These are phyloP conservation scores for Epichloe amarillans DNA, from an alignment of 2,329 filamentous ascomycete genomes.

Conservation along the genomic window DNA sequence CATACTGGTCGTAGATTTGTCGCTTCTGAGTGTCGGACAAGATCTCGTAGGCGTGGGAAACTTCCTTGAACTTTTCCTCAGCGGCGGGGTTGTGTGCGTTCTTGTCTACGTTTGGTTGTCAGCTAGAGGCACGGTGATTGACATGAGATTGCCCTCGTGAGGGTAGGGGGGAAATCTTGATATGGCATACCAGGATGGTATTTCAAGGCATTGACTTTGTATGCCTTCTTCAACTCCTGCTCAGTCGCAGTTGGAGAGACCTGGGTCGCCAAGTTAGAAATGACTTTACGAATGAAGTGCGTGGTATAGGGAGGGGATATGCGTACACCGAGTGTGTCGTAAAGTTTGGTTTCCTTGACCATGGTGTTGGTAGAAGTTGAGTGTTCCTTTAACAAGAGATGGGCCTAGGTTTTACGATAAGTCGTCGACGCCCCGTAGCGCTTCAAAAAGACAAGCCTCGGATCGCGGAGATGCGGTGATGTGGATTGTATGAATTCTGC, in stretches of 20 bases:
- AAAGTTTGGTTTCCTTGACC: conserved; percentile 69
- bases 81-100: conserved; percentile 87
- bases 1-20: conserved; percentile 89
- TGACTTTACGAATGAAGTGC: not conserved
- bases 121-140: not conserved
- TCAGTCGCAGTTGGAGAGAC: conserved; percentile 70
- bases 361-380: conserved; percentile 33
- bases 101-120: conserved; percentile 53
- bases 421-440: conserved; percentile 5
- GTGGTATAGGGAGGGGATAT: not conserved
- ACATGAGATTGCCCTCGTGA: not conserved
- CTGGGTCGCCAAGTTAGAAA: conserved; percentile 27
- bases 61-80: conserved; percentile 96
- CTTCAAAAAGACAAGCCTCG: not conserved
- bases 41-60: conserved; percentile 90
- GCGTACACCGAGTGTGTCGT: conserved; percentile 66
- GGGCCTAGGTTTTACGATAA: not conserved
- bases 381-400: conserved; percentile 4
- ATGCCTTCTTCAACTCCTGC: conserved; percentile 79
- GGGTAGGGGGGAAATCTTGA: conserved; percentile 7
- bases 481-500: not conserved
- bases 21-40: conserved; percentile 89
- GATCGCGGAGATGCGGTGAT: not conserved
- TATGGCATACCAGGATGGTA: conserved; percentile 65
- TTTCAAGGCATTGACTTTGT: conserved; percentile 72